Percentiles rank a stretch among this genome's conserved stretches.
Evolutionary conservation across 306 rosid genomes (phyloP).

Genomic region (Trifolium subterraneum): DNA sequence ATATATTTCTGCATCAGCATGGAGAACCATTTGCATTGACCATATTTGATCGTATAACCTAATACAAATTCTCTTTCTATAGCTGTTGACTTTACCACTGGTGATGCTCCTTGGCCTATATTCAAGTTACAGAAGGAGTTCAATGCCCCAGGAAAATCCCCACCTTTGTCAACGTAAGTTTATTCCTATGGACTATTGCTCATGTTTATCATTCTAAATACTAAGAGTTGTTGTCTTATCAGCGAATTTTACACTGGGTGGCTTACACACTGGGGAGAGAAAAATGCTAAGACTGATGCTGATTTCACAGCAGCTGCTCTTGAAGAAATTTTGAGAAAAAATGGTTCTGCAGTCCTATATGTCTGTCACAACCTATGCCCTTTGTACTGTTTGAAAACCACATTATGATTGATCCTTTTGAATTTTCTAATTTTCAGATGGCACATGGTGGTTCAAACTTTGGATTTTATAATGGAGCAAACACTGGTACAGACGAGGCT

Average conservation of each 20-base stretch:
- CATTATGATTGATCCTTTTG: slow-evolving; percentile 35
- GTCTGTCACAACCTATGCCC: slow-evolving; percentile 51
- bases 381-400: slow-evolving; percentile 29
- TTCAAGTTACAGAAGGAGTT: slow-evolving; percentile 88
- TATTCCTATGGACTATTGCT: slow-evolving; percentile 39
- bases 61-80: slow-evolving; percentile 39
- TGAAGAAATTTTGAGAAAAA: slow-evolving; percentile 69
- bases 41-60: slow-evolving; percentile 32
- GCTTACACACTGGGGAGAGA: slow-evolving; percentile 99
- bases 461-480: slow-evolving; percentile 93
- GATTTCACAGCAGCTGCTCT: slow-evolving; percentile 74
- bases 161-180: slow-evolving; percentile 88
- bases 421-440: slow-evolving; percentile 65
- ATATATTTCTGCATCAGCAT: slow-evolving; percentile 8
- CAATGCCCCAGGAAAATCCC: slow-evolving; percentile 91
- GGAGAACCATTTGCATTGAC: slow-evolving; percentile 17
- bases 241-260: slow-evolving; percentile 97
- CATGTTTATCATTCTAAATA: slow-evolving; percentile 43
- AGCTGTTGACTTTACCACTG: slow-evolving; percentile 94
- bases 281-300: slow-evolving; percentile 70
- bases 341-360: slow-evolving; percentile 90
- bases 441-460: slow-evolving; percentile 97
- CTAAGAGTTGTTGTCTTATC: slow-evolving; percentile 50
- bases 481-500: slow-evolving; percentile 64
- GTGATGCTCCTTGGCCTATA: slow-evolving; percentile 89